These are phyloP conservation scores for Paecilomyces formosus DNA, from an alignment of 2,329 filamentous ascomycete species.

Conservation along the genomic window DNA sequence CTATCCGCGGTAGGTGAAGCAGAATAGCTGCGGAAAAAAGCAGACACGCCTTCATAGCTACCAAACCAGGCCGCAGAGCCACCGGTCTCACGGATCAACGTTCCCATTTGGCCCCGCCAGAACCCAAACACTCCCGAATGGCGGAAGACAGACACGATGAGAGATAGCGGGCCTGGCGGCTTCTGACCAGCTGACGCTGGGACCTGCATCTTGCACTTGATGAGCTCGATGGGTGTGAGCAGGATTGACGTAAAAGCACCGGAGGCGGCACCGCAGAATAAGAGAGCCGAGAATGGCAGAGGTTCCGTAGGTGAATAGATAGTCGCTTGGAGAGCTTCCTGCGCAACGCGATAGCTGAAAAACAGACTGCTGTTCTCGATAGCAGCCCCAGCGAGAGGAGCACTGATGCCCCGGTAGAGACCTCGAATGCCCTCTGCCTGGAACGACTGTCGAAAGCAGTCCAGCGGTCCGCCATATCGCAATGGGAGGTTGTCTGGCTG, in stretches of 20 bases:
- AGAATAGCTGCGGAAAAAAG: conserved; percentile 58
- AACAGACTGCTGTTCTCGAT: conserved; percentile 90
- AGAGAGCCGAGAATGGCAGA: conserved; percentile 67
- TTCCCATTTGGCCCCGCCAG: conserved; percentile 92
- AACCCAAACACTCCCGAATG: conserved; percentile 79
- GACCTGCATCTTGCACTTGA: conserved; percentile 98
- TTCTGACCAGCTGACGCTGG: conserved; percentile 38
- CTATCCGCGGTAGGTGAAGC: conserved; percentile 14
- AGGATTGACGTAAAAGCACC: conserved; percentile 85
- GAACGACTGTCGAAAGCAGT: conserved; percentile 87
- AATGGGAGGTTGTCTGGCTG: conserved; percentile 78
- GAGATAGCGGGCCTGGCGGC: conserved; percentile 56
- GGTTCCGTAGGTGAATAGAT: conserved; percentile 49
- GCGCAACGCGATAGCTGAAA: conserved; percentile 70
- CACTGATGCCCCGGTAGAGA: conserved; percentile 87
- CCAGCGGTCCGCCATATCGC: conserved; percentile 76
- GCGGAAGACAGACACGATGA: conserved; percentile 73
- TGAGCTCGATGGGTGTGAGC: conserved; percentile 88
- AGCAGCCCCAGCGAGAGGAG: conserved; percentile 82
- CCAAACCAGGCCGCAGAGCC: conserved; percentile 95
- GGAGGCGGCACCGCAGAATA: conserved; percentile 74
- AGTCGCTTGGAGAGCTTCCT: conserved; percentile 57
- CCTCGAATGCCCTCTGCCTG: conserved; percentile 69
- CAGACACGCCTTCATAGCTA: conserved; percentile 71
- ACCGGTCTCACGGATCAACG: conserved; percentile 86